phyloP scores from a whole-genome alignment of 352 stramenopile species.

The Albugo laibachii region DNA sequence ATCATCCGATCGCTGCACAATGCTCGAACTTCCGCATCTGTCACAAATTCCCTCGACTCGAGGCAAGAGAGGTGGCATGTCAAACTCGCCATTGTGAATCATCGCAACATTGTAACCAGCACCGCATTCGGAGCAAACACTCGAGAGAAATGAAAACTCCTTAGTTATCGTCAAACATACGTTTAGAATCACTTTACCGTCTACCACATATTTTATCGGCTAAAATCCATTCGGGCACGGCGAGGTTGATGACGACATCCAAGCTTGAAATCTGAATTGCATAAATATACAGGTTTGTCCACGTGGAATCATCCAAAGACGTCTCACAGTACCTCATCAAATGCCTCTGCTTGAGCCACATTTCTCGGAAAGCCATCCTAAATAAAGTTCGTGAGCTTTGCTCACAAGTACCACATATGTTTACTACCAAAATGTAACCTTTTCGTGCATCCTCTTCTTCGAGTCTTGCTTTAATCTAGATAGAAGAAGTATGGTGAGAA shows the following conservation, averaged over 20 bases:
- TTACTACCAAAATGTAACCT: slow-evolving; percentile 61
- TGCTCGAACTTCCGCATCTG: slow-evolving; percentile 40
- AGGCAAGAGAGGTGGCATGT: slow-evolving; percentile 81
- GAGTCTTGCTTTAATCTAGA: slow-evolving; percentile 52
- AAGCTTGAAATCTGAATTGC: slow-evolving; percentile 24
- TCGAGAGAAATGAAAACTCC: slow-evolving; percentile 3
- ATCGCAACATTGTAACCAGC: slow-evolving; percentile 76
- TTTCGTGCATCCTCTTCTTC: slow-evolving; percentile 36
- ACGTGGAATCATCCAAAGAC: background rate
- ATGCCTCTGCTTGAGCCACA: slow-evolving; percentile 67
- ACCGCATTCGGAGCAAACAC: slow-evolving; percentile 68
- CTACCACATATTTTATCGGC: slow-evolving; percentile 78
- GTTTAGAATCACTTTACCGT: slow-evolving; percentile 17
- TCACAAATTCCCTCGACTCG: slow-evolving; percentile 67
- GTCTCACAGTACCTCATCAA: slow-evolving; percentile 22
- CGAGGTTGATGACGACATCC: slow-evolving; percentile 78
- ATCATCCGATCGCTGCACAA: slow-evolving; percentile 73
- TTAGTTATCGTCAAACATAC: background rate
- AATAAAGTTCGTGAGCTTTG: background rate
- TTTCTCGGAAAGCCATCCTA: slow-evolving; percentile 79
- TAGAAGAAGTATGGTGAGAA: background rate
- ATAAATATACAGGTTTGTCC: background rate
- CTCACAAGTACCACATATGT: background rate
- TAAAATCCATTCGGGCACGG: slow-evolving; percentile 75
- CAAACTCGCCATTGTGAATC: slow-evolving; percentile 72